Conservation (phyloP, 2,329 filamentous ascomycete genomes). For the Alternaria dauci region DNA sequence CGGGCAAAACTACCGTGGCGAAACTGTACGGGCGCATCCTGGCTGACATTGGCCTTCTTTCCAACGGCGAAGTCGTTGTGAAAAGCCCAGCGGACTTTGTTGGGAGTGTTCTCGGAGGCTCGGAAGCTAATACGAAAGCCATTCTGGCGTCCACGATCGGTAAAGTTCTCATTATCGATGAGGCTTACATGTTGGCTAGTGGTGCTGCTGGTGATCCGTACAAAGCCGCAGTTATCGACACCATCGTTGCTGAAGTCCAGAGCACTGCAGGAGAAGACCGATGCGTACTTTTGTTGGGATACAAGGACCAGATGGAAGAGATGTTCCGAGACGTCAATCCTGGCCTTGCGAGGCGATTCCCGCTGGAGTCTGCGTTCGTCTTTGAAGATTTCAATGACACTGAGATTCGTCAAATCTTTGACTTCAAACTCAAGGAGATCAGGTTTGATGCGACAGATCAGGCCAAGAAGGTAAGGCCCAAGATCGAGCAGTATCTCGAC, state of each 20-base stretch:
- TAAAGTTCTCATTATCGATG: conserved; percentile 82
- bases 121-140: conserved; percentile 74
- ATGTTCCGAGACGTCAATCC: conserved; percentile 81
- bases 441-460: conserved; percentile 62
- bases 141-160: conserved; percentile 72
- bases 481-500: too few species aligned
- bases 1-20: conserved; percentile 61
- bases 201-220: conserved; percentile 57
- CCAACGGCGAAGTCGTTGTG: conserved; percentile 73
- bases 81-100: conserved; percentile 81
- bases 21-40: conserved; percentile 76
- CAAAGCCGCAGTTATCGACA: conserved; percentile 74
- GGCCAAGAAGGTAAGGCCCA: conserved; percentile 52
- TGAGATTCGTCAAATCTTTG: conserved; percentile 67
- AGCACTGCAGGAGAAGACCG: conserved; percentile 74
- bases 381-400: conserved; percentile 73
- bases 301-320: conserved; percentile 71
- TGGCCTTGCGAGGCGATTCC: conserved; percentile 72
- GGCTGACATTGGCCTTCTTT: conserved; percentile 71
- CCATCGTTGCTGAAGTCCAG: conserved; percentile 77
- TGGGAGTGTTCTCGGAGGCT: conserved; percentile 68
- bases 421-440: conserved; percentile 67
- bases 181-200: conserved; percentile 73
- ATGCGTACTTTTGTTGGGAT: conserved; percentile 75
- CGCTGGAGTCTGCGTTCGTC: conserved; percentile 67